Percentiles rank a stretch among this genome's conserved stretches.
These are phyloP conservation scores for Oenanthe javanica DNA, from an alignment of 140 eudicot genomes.

Conservation along the genomic window DNA sequence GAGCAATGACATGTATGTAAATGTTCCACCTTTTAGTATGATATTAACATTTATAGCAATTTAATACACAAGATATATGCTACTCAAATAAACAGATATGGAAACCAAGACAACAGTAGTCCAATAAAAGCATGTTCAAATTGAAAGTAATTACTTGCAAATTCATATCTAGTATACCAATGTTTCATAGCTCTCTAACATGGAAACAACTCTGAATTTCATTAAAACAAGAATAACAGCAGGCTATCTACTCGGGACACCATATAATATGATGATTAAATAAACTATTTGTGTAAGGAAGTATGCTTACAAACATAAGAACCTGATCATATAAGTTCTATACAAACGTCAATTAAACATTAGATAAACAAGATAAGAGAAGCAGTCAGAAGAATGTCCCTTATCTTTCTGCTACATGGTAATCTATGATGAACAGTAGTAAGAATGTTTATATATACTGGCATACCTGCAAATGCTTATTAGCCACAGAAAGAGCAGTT, in stretches of 20 bases:
- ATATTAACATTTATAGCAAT: neutral
- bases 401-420: neutral
- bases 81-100: neutral
- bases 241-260: neutral
- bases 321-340: neutral
- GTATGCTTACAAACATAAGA: neutral
- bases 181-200: neutral
- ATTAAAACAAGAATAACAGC: neutral
- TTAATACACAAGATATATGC: neutral
- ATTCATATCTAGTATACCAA: neutral
- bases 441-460: neutral
- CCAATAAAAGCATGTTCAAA: neutral
- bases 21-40: neutral
- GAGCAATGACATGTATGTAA: too few relatives aligned
- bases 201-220: neutral
- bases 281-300: neutral
- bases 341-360: neutral
- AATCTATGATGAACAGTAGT: neutral
- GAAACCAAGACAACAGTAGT: neutral
- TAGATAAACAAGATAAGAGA: neutral
- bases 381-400: neutral
- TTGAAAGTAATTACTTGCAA: neutral
- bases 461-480: slow-evolving; percentile 66
- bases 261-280: neutral
- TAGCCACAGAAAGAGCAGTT: slow-evolving; percentile 73